Conservation (phyloP, 257 asterid species). For the Jasminum sambac region DNA sequence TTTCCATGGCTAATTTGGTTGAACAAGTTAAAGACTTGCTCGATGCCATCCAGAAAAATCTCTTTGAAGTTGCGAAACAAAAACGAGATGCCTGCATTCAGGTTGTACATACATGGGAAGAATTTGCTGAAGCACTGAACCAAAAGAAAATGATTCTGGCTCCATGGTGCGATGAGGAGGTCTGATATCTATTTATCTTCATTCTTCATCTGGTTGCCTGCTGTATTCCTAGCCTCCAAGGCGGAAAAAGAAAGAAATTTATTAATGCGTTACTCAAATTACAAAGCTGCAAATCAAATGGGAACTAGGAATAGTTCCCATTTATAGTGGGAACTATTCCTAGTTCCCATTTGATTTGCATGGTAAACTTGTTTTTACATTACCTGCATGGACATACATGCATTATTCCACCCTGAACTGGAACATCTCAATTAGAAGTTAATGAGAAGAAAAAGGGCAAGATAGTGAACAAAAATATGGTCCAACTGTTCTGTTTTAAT, state of each 20-base stretch:
- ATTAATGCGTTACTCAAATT: too few relatives aligned
- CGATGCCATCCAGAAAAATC: slow-evolving; percentile 57
- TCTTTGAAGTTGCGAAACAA: slow-evolving; percentile 68
- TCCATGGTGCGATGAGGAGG: slow-evolving; percentile 98
- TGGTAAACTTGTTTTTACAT: neutral
- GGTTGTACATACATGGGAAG: slow-evolving; percentile 73
- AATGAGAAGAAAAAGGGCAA: neutral
- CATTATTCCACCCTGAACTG: neutral
- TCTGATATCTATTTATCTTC: slow-evolving; percentile 21
- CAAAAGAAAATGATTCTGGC: slow-evolving; percentile 85
- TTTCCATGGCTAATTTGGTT: slow-evolving; percentile 62
- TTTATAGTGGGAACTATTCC: too few relatives aligned
- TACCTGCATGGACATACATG: neutral
- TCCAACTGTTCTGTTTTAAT: neutral
- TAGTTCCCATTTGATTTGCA: neutral
- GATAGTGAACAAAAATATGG: neutral
- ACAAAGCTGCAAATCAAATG: neutral
- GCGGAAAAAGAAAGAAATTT: too few relatives aligned
- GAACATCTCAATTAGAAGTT: neutral
- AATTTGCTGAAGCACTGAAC: slow-evolving; percentile 62
- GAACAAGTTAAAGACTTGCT: slow-evolving; percentile 53
- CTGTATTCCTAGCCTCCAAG: too few relatives aligned
- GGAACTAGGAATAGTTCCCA: too few relatives aligned
- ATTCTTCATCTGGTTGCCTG: slow-evolving; percentile 30
- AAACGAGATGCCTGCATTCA: slow-evolving; percentile 80